Base-by-base conservation (phyloP, 306 rosid species). In the Parietaria judaica region DNA sequence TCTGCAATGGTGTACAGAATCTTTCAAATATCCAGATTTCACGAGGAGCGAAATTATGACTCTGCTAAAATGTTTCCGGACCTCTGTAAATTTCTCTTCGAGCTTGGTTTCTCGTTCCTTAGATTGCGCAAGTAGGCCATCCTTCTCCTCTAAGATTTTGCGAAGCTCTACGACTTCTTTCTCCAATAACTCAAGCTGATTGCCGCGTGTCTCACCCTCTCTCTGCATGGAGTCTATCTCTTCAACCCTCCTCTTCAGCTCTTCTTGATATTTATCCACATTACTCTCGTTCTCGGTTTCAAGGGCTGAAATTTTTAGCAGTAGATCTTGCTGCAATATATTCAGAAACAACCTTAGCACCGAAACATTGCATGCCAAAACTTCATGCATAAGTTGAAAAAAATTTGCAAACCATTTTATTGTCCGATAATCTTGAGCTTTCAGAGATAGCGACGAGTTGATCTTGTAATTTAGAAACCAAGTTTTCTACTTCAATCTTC, bases 51-150 rank as follows among this genome's bases (percentile, higher is more conserved):
- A 61, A 50, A 69, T 17, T 56, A 3, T 45, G 54, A 14, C 36
- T 23, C n/a, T 38, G 47, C 65, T 63, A 57, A 68, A 44, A 60
- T 77, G 67, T 58, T 79, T 68, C 15, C 64, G 62, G 70, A 92
- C 98, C 99, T 88, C 88, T 60, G 52, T 69, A 53, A 74, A 74
- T 72, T 82, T 82, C 60, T 86, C 81, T 79, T 77, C 83, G 72
- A 88, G 84, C 76, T 79, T 82, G 80, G 78, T 88, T 78, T 88
- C 88, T 64, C 36, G 78, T 67, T 88, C 94, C 61, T 66, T 77
- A 57, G 67, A 67, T 56, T 74, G 85, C 70, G 79, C 65, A 74
- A 84, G 72, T 57, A 75, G 74, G 54, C 79, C 77, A 23, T 86
- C 96, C 59, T 86, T 92, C 66, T 86, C 90, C 80, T 84, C 81